Evolutionary conservation across 2,329 filamentous ascomycete genomes (phyloP).

Genomic region (Onygenales sp.): DNA sequence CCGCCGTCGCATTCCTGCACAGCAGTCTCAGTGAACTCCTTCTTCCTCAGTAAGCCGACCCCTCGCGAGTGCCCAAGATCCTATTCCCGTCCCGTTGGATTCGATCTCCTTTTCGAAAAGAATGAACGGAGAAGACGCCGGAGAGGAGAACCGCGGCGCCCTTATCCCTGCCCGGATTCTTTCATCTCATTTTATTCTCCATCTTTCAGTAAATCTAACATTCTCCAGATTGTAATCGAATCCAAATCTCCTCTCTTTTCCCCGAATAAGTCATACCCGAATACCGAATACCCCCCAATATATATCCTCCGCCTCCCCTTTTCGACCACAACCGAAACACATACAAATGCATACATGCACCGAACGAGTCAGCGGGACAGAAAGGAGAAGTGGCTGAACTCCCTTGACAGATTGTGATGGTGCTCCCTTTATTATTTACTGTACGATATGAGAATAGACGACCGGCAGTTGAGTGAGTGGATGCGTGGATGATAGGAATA

Average conservation of each 20-base stretch:
- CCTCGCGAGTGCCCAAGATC: not conserved
- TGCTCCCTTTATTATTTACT: too few species aligned
- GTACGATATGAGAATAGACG: too few species aligned
- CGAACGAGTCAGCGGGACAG: not conserved
- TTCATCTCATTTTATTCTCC: conserved; percentile 14
- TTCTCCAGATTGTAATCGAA: not conserved
- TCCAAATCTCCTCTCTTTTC: not conserved
- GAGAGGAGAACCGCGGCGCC: too few species aligned
- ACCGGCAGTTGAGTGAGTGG: too few species aligned
- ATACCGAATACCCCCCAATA: not conserved
- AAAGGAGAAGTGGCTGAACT: not conserved
- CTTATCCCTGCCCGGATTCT: too few species aligned
- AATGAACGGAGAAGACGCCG: too few species aligned
- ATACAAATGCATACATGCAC: not conserved
- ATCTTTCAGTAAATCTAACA: not conserved
- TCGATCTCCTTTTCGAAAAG: too few species aligned
- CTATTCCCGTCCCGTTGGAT: not conserved
- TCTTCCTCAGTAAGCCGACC: conserved; percentile 46
- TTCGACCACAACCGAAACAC: not conserved
- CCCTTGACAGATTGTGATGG: too few species aligned
- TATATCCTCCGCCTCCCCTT: not conserved
- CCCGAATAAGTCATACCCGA: too few species aligned
- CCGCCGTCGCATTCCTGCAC: conserved; percentile 56
- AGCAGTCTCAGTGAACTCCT: conserved; percentile 60
- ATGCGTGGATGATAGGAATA: too few species aligned